These are phyloP conservation scores for Candida golubevii DNA, from an alignment of 805 yeast species.

Conservation along the genomic window DNA sequence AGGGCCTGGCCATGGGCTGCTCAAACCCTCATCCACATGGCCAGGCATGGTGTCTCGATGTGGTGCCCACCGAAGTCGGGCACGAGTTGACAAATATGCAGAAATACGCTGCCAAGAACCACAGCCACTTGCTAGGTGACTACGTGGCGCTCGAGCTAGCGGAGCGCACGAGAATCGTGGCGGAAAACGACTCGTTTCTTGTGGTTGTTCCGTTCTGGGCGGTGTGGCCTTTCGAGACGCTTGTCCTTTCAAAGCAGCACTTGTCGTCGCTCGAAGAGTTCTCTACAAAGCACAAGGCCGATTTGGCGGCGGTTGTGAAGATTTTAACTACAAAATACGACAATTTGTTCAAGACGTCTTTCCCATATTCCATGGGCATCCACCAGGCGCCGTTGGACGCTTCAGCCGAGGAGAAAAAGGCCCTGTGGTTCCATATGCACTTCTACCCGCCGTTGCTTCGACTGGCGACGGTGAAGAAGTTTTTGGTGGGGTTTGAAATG, in stretches of 20 bases:
- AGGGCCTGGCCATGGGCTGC: conserved; percentile 79
- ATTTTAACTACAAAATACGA: conserved; percentile 61
- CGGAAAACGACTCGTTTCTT: conserved; percentile 57
- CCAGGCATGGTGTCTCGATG: conserved; percentile 71
- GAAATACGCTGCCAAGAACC: conserved; percentile 39
- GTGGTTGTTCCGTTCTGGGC: conserved; percentile 82
- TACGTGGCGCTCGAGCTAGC: conserved; percentile 54
- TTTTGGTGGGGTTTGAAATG: conserved; percentile 70
- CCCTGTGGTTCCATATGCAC: conserved; percentile 62
- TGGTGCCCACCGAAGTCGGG: conserved; percentile 62
- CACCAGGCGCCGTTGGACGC: conserved; percentile 66
- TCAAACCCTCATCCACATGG: conserved; percentile 83
- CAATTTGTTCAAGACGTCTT: conserved; percentile 61
- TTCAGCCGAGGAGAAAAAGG: conserved; percentile 38
- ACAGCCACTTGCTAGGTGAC: conserved; percentile 55
- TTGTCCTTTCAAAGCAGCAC: conserved; percentile 55
- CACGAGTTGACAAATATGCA: conserved; percentile 51
- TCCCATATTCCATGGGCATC: conserved; percentile 80
- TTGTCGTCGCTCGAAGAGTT: conserved; percentile 48
- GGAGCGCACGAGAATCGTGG: conserved; percentile 49
- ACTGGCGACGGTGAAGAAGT: conserved; percentile 70
- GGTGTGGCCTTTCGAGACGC: conserved; percentile 74
- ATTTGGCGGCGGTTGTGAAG: conserved; percentile 53
- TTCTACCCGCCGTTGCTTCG: conserved; percentile 75
- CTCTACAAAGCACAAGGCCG: conserved; percentile 42